A percentile compares a stretch with the other conserved stretches of the same genome.
phyloP scores from a whole-genome alignment of 768 basidiomycete species.

The Coprinopsis strossmayeri region DNA sequence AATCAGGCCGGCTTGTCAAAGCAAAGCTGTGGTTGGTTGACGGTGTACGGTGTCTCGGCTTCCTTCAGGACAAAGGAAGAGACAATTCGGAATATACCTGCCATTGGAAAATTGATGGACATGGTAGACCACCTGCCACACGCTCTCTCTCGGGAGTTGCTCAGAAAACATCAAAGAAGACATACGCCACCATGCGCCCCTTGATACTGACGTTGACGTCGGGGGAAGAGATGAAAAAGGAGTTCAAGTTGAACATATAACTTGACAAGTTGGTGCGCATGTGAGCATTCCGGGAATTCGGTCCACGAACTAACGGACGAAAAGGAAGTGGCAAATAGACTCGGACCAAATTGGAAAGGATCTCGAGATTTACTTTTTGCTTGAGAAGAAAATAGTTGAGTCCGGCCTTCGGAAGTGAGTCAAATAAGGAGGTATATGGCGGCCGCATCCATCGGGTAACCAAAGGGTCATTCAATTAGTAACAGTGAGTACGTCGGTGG shows the following conservation, averaged over 20 bases:
- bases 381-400: neutral
- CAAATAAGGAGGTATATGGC: too few relatives aligned
- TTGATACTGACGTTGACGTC: neutral
- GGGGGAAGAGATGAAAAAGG: neutral
- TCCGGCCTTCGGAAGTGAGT: too few relatives aligned
- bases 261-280: neutral
- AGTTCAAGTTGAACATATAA: neutral
- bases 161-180: slow-evolving; percentile 3
- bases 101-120: neutral
- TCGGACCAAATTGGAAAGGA: neutral
- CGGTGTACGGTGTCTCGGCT: neutral
- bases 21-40: neutral
- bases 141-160: neutral
- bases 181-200: neutral
- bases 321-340: neutral
- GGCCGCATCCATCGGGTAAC: too few relatives aligned
- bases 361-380: too few relatives aligned
- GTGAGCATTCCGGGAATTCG: slow-evolving; percentile 4
- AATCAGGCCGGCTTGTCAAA: neutral
- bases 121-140: neutral
- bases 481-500: too few relatives aligned
- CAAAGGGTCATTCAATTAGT: too few relatives aligned
- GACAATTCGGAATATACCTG: neutral
- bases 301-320: neutral
- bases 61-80: neutral